Conservation (phyloP, 495 filamentous ascomycete genomes). For the Aspergillus affinis region DNA sequence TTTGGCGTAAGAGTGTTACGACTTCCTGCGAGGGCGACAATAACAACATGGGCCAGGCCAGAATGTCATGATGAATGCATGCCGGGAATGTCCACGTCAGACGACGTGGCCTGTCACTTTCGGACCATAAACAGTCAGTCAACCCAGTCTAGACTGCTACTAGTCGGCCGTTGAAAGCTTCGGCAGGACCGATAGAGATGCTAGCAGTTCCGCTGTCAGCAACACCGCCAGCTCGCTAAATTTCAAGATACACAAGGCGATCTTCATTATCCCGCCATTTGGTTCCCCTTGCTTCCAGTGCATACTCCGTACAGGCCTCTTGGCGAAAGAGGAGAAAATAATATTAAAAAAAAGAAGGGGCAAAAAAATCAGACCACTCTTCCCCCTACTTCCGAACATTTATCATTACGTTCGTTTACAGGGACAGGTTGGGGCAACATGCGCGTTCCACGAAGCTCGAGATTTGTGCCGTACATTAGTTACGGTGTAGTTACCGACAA, state of each 20-base stretch:
- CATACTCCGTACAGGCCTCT: neutral
- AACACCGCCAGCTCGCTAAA: neutral
- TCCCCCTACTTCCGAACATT: no score
- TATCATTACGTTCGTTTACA: no score
- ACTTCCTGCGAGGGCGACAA: neutral
- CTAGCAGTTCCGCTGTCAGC: neutral
- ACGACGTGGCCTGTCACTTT: neutral
- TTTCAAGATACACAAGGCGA: neutral
- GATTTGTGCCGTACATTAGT: neutral
- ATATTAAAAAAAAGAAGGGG: neutral
- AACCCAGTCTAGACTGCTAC: neutral
- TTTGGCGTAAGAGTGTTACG: neutral
- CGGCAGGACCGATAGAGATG: neutral
- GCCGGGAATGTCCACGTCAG: neutral
- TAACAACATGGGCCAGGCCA: neutral
- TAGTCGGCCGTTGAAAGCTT: neutral
- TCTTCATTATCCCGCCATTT: no score
- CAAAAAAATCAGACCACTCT: constrained; percentile 2
- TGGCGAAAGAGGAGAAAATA: neutral
- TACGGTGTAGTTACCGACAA: neutral
- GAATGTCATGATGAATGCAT: neutral
- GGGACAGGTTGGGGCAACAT: no score
- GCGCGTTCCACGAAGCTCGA: no score
- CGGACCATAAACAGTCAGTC: neutral
- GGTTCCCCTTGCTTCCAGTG: neutral